A percentile compares a stretch with the other conserved stretches of the same genome.
Evolutionary conservation across 208 protist species (phyloP).

Genomic region (Tritrichomonas foetus): DNA sequence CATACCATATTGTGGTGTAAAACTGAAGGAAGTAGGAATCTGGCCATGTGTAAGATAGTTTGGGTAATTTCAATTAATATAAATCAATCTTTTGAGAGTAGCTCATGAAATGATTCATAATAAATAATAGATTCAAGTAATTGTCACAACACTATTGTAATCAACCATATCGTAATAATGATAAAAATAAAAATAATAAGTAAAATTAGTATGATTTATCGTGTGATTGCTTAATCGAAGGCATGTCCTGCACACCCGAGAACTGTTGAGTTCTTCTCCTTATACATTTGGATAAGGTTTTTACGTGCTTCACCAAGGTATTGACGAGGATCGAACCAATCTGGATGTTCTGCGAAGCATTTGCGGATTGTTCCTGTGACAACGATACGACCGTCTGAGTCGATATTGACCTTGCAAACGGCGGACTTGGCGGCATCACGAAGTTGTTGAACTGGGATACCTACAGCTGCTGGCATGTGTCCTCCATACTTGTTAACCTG

Average conservation of each 20-base stretch:
- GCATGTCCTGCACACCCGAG: constrained; percentile 6
- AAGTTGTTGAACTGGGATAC: constrained; percentile 53
- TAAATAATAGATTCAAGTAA: too few species aligned
- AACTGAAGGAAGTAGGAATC: too few species aligned
- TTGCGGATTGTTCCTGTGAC: constrained; percentile 55
- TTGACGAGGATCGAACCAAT: constrained; percentile 56
- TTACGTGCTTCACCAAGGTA: constrained; percentile 49
- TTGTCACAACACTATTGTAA: too few species aligned
- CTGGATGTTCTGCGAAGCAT: constrained; percentile 52
- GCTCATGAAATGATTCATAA: too few species aligned
- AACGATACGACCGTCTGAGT: constrained; percentile 55
- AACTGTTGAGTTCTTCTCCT: neutral
- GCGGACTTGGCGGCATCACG: constrained; percentile 46
- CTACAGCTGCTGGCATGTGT: constrained; percentile 51
- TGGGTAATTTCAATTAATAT: too few species aligned
- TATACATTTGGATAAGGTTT: constrained; percentile 31
- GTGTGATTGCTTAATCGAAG: neutral
- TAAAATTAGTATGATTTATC: too few species aligned
- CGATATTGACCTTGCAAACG: constrained; percentile 59
- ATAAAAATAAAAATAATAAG: too few species aligned
- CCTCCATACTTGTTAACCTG: constrained; percentile 59
- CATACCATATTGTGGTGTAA: too few species aligned
- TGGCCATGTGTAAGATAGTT: too few species aligned
- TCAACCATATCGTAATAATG: too few species aligned
- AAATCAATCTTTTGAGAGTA: too few species aligned